Conservation (phyloP, 805 yeast species). For the Metschnikowia santaceciliae region DNA sequence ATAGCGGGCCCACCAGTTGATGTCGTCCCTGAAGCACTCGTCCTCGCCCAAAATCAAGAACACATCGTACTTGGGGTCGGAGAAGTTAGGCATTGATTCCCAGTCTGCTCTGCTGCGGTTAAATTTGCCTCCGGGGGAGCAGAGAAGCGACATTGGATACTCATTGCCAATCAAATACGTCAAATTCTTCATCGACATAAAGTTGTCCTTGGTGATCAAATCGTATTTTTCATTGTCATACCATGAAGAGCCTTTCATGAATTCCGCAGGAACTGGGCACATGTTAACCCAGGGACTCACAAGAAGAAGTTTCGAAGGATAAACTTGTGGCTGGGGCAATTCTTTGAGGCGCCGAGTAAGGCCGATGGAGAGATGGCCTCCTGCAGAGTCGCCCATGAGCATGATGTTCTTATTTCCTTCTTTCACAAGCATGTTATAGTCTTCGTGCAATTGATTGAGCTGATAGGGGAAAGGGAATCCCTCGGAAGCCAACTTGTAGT, state of each 20-base stretch:
- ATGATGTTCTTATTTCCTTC: constrained; percentile 27
- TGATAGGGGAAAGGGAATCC: constrained; percentile 34
- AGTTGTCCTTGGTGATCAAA: constrained; percentile 13
- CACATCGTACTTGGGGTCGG: constrained; percentile 23
- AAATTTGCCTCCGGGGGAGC: constrained; percentile 24
- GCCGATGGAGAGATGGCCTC: constrained; percentile 34
- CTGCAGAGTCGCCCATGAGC: constrained; percentile 42
- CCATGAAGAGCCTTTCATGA: constrained; percentile 31
- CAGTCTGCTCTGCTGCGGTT: constrained; percentile 28
- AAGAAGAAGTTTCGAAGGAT: constrained; percentile 26
- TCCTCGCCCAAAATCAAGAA: constrained; percentile 39
- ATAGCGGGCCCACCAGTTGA: constrained; percentile 31
- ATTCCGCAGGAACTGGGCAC: constrained; percentile 19
- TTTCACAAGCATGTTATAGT: constrained; percentile 20
- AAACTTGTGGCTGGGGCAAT: constrained; percentile 11
- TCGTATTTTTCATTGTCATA: constrained; percentile 24
- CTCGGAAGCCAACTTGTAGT: constrained; percentile 28
- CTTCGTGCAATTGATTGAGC: constrained; percentile 25
- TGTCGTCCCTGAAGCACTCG: constrained; percentile 39
- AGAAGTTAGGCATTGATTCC: constrained; percentile 30
- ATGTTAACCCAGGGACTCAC: constrained; percentile 40
- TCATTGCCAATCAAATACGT: constrained; percentile 9
- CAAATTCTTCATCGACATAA: constrained; percentile 8
- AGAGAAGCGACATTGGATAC: constrained; percentile 15
- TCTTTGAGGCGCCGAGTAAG: constrained; percentile 27